Conservation (phyloP, 2,329 filamentous ascomycete genomes). For the Aspergillus sp. region DNA sequence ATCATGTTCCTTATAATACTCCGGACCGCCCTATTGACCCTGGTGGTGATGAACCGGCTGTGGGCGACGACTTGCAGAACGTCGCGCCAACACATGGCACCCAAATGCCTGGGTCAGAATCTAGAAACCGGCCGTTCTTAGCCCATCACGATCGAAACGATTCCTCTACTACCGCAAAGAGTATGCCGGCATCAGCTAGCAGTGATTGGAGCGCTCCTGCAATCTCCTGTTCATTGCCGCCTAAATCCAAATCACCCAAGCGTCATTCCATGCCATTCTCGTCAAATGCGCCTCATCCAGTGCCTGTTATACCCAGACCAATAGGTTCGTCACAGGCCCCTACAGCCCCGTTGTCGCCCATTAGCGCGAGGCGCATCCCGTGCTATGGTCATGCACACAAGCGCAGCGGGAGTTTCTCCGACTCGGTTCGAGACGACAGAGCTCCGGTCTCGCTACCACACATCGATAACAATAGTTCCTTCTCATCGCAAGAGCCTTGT, state of each 20-base stretch:
- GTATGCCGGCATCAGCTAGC: constrained; percentile 37
- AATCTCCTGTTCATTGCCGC: constrained; percentile 60
- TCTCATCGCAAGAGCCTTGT: constrained; percentile 60
- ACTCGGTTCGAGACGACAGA: constrained; percentile 73
- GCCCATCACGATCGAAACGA: constrained; percentile 35
- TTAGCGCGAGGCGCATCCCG: constrained; percentile 45
- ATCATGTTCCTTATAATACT: constrained; percentile 57
- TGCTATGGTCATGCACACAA: constrained; percentile 63
- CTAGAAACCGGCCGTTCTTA: constrained; percentile 15
- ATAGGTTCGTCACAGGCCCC: constrained; percentile 28
- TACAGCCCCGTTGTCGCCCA: constrained; percentile 29
- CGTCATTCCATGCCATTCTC: constrained; percentile 33
- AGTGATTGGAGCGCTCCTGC: constrained; percentile 57
- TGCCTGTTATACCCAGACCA: constrained; percentile 38
- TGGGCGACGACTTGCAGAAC: constrained; percentile 21
- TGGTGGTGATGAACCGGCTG: constrained; percentile 63
- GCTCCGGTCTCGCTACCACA: constrained; percentile 52
- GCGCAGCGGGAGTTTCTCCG: constrained; percentile 82
- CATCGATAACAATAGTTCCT: constrained; percentile 39
- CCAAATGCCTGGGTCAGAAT: constrained; percentile 1
- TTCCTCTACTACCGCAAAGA: constrained; percentile 36
- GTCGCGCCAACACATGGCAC: constrained; percentile 17
- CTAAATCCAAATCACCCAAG: constrained; percentile 48
- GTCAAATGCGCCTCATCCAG: constrained; percentile 42
- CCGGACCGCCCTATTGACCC: constrained; percentile 69